phyloP scores from a whole-genome alignment of 176 grass and related monocot species.

The Calamus simplicifolius region DNA sequence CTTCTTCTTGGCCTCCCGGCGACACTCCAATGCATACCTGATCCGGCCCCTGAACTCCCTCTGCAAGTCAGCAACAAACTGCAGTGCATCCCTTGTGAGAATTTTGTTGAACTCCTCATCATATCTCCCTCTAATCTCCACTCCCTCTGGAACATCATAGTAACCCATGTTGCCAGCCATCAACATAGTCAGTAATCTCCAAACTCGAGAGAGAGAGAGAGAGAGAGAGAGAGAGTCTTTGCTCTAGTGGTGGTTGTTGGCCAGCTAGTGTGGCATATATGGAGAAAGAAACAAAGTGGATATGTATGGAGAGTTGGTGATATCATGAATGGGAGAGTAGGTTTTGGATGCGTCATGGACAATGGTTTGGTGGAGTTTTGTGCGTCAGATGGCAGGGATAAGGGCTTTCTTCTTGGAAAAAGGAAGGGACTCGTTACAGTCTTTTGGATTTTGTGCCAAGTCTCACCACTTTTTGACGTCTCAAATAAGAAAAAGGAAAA shows the following conservation, averaged over 20 bases:
- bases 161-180: constrained; percentile 1
- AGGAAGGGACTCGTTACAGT: too few relatives aligned
- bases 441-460: too few relatives aligned
- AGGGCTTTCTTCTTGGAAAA: neutral
- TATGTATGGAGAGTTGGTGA: neutral
- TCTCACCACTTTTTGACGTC: too few relatives aligned
- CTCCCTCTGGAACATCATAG: constrained; percentile 76
- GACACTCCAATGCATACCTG: constrained; percentile 61
- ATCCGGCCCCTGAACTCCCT: constrained; percentile 69
- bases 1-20: constrained; percentile 46
- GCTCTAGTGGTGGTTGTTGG: too few relatives aligned
- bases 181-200: neutral
- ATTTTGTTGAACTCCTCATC: constrained; percentile 53
- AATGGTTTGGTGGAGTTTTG: constrained; percentile 1
- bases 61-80: constrained; percentile 56
- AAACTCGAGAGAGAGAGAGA: too few relatives aligned
- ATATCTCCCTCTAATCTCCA: constrained; percentile 73
- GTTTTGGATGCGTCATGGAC: too few relatives aligned
- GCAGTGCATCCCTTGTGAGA: constrained; percentile 63
- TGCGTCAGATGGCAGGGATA: constrained; percentile 17
- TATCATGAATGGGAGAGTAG: neutral
- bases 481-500: too few relatives aligned
- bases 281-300: neutral
- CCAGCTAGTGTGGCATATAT: too few relatives aligned
- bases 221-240: too few relatives aligned